Evolutionary conservation across 306 rosid species (phyloP), one percentile per base, ranked within the genome.

Genomic region (Acacia crassicarpa): DNA sequence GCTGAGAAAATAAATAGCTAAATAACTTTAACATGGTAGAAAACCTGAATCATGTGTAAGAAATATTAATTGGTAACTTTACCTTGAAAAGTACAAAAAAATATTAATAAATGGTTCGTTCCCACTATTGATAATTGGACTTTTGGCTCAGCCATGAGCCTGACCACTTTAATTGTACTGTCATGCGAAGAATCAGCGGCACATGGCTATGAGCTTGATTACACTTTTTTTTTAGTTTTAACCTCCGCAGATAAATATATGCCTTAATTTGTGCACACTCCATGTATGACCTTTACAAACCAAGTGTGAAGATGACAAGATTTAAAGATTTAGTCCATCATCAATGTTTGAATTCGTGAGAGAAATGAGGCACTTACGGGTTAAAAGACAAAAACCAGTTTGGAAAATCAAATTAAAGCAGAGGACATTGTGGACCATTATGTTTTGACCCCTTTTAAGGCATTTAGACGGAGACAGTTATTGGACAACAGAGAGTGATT

Each of bases 241-340:
- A 81, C 83, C 82, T 78, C 80, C 76, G 25, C 17, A 25, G 45
- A 46, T 65, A 71, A 71, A 67, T 51, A 78, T 87, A 78, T 87
- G 72, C 92, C 92, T 89, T 85, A 77, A 85, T 59, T 87, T 30
- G 22, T 68, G 88, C 65, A 67, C 63, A 76, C 87, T 87, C 81
- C 76, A 72, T 53, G 11, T 23, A 56, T 76, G 27, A 56, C 49
- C 78, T 51, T 84, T 56, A 41, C 32, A 83, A 73, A 77, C 77
- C 25, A 61, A 14, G 65, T 41, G 77, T 23, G 30, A 85, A 83
- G 74, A 66, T 66, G 59, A 4, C 61, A 40, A 32, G 30, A 73
- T 66, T 80, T 40, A 48, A 83, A 25, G 32, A 74, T 72, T 76
- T 38, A 58, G 71, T 23, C 78, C 62, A 80, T 79, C 67, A 80